Evolutionary conservation across 805 yeast genomes (phyloP).

Genomic region (Candida nanaspora): DNA sequence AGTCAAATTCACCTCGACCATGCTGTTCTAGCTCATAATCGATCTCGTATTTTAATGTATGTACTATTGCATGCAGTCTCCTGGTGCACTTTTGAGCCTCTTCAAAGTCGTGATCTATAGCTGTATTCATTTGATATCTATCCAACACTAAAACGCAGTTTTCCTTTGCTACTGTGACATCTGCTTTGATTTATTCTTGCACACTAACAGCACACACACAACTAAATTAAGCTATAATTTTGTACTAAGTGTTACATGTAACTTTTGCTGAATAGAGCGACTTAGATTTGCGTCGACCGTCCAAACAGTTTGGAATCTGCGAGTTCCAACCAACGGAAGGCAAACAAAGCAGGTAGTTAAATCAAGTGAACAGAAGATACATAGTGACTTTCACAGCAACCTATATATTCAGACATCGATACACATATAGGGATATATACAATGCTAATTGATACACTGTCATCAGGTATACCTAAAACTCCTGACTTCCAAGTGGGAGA

Average conservation of each 20-base stretch:
- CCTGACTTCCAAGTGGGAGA: constrained; percentile 86
- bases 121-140: not conserved
- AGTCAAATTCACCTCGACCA: no score
- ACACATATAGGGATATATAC: not conserved
- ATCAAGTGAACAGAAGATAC: no score
- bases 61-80: constrained; percentile 45
- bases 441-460: constrained; percentile 30
- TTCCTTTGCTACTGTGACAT: no score
- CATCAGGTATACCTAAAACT: constrained; percentile 47
- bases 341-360: not conserved
- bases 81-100: not conserved
- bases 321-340: no score
- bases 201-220: no score
- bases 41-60: constrained; percentile 29
- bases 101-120: not conserved
- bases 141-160: no score
- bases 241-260: no score
- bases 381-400: not conserved
- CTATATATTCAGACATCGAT: not conserved
- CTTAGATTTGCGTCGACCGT: no score
- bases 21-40: constrained; percentile 13
- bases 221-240: no score
- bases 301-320: no score
- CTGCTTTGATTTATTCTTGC: no score
- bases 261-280: no score